Evolutionary conservation across 306 rosid genomes (phyloP).

Genomic region (Rubus parviflorus): DNA sequence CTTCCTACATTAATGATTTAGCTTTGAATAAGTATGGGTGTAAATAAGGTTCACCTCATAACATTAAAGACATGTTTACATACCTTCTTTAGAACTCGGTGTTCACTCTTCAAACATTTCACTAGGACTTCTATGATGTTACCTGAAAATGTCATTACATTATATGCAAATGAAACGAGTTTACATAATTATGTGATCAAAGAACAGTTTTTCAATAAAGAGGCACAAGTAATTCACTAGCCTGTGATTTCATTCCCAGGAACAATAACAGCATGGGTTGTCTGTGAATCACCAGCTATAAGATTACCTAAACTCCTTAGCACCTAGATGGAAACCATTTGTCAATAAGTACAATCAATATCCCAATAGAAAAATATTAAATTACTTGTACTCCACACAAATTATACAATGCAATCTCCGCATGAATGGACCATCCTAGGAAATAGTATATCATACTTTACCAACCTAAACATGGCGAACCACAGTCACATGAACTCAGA

Average conservation of each 20-base stretch:
- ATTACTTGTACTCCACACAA: constrained; percentile 1
- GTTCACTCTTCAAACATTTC: constrained; percentile 83
- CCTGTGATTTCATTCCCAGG: constrained; percentile 87
- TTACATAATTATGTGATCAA: constrained; percentile 6
- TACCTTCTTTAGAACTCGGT: constrained; percentile 91
- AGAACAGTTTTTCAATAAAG: constrained; percentile 15
- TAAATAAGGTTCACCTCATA: constrained; percentile 19
- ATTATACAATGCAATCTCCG: constrained; percentile 7
- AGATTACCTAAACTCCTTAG: constrained; percentile 93
- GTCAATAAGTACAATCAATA: constrained; percentile 27
- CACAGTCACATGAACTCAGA: not conserved
- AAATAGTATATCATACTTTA: not conserved
- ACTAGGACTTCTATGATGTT: constrained; percentile 58
- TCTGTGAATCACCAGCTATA: constrained; percentile 76
- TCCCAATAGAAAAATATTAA: constrained; percentile 12
- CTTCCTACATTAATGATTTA: constrained; percentile 57
- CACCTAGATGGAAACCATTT: constrained; percentile 52
- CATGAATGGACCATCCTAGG: not conserved
- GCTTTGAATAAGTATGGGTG: constrained; percentile 20
- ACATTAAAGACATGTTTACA: constrained; percentile 8
- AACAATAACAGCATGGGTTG: constrained; percentile 49
- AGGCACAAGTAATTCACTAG: constrained; percentile 36
- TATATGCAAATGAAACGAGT: constrained; percentile 1
- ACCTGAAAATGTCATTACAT: constrained; percentile 51
- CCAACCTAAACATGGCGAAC: not conserved